phyloP scores from a whole-genome alignment of 805 yeast genomes.

The Yamadazyma insecticola region DNA sequence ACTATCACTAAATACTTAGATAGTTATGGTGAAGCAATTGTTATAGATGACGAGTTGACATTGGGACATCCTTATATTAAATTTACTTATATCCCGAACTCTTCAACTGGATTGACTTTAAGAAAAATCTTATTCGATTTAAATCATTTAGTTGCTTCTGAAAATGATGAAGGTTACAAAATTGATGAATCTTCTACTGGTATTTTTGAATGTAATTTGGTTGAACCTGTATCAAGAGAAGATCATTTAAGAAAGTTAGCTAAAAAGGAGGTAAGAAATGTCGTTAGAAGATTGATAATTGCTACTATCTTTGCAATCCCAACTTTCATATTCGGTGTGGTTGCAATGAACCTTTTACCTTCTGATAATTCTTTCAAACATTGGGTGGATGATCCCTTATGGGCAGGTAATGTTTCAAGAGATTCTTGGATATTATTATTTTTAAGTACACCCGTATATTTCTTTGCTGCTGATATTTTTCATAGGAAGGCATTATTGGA shows the following conservation, averaged over 20 bases:
- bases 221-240: constrained; percentile 55
- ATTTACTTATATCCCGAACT: constrained; percentile 59
- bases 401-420: constrained; percentile 59
- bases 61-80: constrained; percentile 53
- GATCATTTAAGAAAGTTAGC: constrained; percentile 55
- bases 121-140: constrained; percentile 51
- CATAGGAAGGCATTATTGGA: constrained; percentile 65
- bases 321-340: constrained; percentile 62
- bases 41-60: constrained; percentile 52
- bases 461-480: constrained; percentile 69
- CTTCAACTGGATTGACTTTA: constrained; percentile 43
- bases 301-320: constrained; percentile 58
- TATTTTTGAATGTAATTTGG: constrained; percentile 46
- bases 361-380: constrained; percentile 34
- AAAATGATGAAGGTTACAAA: constrained; percentile 14
- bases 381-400: constrained; percentile 59
- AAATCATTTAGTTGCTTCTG: constrained; percentile 35
- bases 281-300: constrained; percentile 43
- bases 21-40: constrained; percentile 53
- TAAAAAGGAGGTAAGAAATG: constrained; percentile 40
- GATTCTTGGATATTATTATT: constrained; percentile 63
- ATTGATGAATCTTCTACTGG: constrained; percentile 16
- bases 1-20: constrained; percentile 45
- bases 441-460: constrained; percentile 68
- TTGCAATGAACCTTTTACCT: constrained; percentile 61